Conservation (phyloP, 176 grass and related monocot genomes). For the Aegilops sharonensis region DNA sequence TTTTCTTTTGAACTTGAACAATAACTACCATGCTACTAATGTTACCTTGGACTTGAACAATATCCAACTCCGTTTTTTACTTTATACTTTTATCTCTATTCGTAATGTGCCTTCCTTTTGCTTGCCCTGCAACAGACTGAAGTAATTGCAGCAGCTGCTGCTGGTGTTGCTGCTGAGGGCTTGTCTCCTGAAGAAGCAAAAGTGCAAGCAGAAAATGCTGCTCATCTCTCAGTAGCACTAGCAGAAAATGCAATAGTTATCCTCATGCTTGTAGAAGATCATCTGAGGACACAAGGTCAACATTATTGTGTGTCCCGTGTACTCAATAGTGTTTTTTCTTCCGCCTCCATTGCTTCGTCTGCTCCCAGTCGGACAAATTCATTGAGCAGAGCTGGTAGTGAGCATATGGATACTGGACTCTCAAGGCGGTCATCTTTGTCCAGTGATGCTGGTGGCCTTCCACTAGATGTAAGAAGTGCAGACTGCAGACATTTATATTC, state of each 20-base stretch:
- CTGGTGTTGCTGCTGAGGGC: slow-evolving; percentile 97
- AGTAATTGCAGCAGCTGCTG: slow-evolving; percentile 97
- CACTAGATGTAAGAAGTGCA: slow-evolving; percentile 75
- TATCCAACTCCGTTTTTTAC: background rate
- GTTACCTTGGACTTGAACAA: background rate
- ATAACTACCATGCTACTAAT: background rate
- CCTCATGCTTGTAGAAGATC: slow-evolving; percentile 99
- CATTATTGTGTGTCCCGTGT: slow-evolving; percentile 52
- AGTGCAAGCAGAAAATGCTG: slow-evolving; percentile 91
- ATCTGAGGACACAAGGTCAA: slow-evolving; percentile 88
- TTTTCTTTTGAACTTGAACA: background rate
- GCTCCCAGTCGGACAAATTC: slow-evolving; percentile 68
- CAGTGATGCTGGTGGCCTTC: slow-evolving; percentile 80
- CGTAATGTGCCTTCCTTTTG: slow-evolving; percentile 24
- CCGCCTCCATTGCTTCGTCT: slow-evolving; percentile 52
- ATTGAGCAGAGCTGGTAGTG: slow-evolving; percentile 52
- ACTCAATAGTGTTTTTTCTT: slow-evolving; percentile 44
- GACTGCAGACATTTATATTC: slow-evolving; percentile 4
- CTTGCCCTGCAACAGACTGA: slow-evolving; percentile 67
- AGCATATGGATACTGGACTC: slow-evolving; percentile 40
- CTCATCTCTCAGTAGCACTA: slow-evolving; percentile 92
- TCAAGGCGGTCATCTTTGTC: slow-evolving; percentile 69
- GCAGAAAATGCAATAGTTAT: slow-evolving; percentile 96
- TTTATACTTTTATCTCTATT: slow-evolving; percentile 21
- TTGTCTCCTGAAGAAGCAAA: slow-evolving; percentile 90